These are phyloP conservation scores for Hypoxylon sp. DNA, from an alignment of 2,329 filamentous ascomycete species.

Conservation along the genomic window DNA sequence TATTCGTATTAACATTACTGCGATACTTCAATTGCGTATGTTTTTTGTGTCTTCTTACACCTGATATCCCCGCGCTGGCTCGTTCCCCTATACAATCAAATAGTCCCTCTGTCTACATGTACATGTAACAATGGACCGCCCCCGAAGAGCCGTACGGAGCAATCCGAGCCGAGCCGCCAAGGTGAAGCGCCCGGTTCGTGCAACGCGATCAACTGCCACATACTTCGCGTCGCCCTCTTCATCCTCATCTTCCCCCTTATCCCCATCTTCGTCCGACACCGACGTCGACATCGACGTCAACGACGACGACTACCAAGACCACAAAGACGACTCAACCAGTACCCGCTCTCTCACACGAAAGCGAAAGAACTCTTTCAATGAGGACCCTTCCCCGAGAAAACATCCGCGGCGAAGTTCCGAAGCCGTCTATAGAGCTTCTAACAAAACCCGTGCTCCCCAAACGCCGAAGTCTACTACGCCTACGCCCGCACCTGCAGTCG, in stretches of 20 bases:
- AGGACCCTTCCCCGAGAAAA: slow-evolving; percentile 22
- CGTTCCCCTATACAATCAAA: slow-evolving; percentile 18
- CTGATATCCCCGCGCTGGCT: not conserved
- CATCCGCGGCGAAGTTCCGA: slow-evolving; percentile 11
- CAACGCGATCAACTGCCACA: slow-evolving; percentile 45
- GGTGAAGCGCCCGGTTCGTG: slow-evolving; percentile 44
- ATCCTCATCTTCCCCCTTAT: slow-evolving; percentile 13
- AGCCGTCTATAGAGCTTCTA: not conserved
- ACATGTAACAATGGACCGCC: slow-evolving; percentile 42
- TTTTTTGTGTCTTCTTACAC: slow-evolving; percentile 1
- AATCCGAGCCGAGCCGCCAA: slow-evolving; percentile 48
- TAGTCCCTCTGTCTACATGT: slow-evolving; percentile 8
- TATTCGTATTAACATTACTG: slow-evolving; percentile 1
- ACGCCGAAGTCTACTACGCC: slow-evolving; percentile 19
- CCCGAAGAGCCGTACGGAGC: slow-evolving; percentile 43
- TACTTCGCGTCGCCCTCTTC: slow-evolving; percentile 40
- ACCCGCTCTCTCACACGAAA: slow-evolving; percentile 23
- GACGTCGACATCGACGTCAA: slow-evolving; percentile 13
- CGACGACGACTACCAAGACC: slow-evolving; percentile 14
- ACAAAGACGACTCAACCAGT: slow-evolving; percentile 3
- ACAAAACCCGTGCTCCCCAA: slow-evolving; percentile 6
- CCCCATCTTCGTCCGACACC: slow-evolving; percentile 27
- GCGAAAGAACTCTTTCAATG: slow-evolving; percentile 22
- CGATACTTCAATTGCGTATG: not conserved
- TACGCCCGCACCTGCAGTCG: slow-evolving; percentile 5